Percentiles rank a stretch among this genome's conserved stretches.
phyloP scores from a whole-genome alignment of 345 rosid genomes.

The Hirschfeldia incana region DNA sequence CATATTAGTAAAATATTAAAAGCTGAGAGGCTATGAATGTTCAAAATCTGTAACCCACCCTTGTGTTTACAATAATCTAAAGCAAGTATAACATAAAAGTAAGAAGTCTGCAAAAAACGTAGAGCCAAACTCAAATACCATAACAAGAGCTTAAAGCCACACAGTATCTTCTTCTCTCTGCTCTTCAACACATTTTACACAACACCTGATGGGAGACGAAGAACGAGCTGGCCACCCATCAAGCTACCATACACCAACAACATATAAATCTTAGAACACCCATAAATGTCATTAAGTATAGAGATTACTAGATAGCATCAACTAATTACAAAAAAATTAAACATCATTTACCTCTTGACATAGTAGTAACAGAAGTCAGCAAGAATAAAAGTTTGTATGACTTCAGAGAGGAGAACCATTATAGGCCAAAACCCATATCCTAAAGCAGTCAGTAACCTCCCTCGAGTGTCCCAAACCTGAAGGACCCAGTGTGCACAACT shows the following conservation, averaged over 20 bases:
- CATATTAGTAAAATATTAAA: not conserved
- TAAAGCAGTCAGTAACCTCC: constrained; percentile 69
- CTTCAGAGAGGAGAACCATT: constrained; percentile 80
- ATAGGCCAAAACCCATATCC: constrained; percentile 91
- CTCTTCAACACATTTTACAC: constrained; percentile 45
- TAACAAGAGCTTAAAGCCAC: not conserved
- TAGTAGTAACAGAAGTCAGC: constrained; percentile 93
- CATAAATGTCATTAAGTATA: not conserved
- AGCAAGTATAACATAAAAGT: not conserved
- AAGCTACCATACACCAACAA: constrained; percentile 48
- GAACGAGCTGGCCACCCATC: constrained; percentile 85
- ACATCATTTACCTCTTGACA: constrained; percentile 55
- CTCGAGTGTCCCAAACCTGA: constrained; percentile 84
- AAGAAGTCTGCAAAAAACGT: constrained; percentile 15
- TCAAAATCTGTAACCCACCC: constrained; percentile 12
- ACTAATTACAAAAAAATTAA: not conserved
- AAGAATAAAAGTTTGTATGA: constrained; percentile 83
- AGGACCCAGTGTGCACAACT: constrained; percentile 96
- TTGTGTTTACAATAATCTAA: constrained; percentile 24
- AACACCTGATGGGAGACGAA: constrained; percentile 88
- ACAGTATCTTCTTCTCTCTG: constrained; percentile 12
- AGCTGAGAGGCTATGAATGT: not conserved
- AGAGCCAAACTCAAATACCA: constrained; percentile 11
- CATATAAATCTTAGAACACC: not conserved
- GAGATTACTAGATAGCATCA: not conserved